A percentile compares a stretch with the other conserved stretches of the same genome.
Evolutionary conservation across 805 yeast species (phyloP).

Genomic region (Ogataea zsoltii): DNA sequence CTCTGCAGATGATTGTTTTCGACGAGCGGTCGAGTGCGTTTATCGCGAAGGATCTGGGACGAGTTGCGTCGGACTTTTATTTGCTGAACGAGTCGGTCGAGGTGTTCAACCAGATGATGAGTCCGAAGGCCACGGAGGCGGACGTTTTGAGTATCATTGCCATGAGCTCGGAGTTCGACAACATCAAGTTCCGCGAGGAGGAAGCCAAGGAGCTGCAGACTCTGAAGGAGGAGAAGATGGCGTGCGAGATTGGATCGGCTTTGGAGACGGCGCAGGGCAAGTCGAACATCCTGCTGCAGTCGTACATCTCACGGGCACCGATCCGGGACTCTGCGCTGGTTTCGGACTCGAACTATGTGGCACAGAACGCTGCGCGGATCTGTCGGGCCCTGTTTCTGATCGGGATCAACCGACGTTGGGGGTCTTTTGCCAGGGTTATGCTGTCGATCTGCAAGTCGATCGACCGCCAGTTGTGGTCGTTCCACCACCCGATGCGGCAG

Average conservation of each 20-base stretch:
- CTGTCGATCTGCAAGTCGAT: constrained; percentile 83
- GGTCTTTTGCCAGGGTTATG: constrained; percentile 70
- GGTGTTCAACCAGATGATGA: constrained; percentile 81
- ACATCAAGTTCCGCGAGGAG: constrained; percentile 84
- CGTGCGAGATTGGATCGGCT: constrained; percentile 82
- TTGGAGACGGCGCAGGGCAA: constrained; percentile 78
- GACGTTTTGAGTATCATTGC: constrained; percentile 86
- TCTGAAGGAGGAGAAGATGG: constrained; percentile 58
- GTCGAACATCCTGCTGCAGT: constrained; percentile 83
- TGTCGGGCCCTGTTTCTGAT: constrained; percentile 87
- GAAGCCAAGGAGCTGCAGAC: constrained; percentile 73
- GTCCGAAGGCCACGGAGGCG: constrained; percentile 86
- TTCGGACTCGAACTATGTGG: constrained; percentile 90
- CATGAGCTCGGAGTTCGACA: constrained; percentile 92
- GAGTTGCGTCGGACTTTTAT: constrained; percentile 94
- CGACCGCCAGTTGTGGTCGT: constrained; percentile 84
- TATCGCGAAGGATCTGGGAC: constrained; percentile 84
- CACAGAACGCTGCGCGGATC: constrained; percentile 93
- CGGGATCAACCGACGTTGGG: constrained; percentile 92
- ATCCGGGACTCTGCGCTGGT: constrained; percentile 78
- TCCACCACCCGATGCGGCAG: constrained; percentile 86
- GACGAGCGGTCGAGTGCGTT: constrained; percentile 83
- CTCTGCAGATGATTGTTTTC: constrained; percentile 88
- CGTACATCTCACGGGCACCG: constrained; percentile 75
- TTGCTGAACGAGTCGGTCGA: constrained; percentile 83